These are phyloP conservation scores for Thymus quinquecostatus DNA, from an alignment of 257 asterid genomes.

Conservation along the genomic window DNA sequence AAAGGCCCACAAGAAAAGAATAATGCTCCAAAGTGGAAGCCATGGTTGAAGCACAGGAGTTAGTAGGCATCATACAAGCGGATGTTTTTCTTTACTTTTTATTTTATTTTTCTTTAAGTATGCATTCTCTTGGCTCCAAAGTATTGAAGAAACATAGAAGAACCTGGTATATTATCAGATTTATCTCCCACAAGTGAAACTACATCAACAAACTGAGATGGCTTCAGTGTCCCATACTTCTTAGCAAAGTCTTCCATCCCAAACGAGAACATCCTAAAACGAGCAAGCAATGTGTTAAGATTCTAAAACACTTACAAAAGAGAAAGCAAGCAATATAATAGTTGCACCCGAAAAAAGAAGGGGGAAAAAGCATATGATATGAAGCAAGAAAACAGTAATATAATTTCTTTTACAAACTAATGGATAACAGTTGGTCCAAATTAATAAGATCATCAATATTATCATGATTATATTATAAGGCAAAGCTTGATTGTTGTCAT, in stretches of 20 bases:
- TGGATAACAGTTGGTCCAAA: not conserved
- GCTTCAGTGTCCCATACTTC: constrained; percentile 75
- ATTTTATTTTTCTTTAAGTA: constrained; percentile 11
- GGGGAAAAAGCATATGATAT: constrained; percentile 18
- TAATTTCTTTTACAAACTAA: not conserved
- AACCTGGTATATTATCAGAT: constrained; percentile 97
- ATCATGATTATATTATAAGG: too few relatives aligned
- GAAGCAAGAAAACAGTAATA: not conserved
- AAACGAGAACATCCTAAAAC: constrained; percentile 88
- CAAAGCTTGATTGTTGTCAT: too few relatives aligned
- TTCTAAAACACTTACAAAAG: constrained; percentile 14
- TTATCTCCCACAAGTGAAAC: constrained; percentile 89
- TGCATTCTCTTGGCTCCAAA: constrained; percentile 9
- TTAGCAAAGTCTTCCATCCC: constrained; percentile 92
- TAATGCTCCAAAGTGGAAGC: constrained; percentile 23
- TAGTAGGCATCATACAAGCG: not conserved
- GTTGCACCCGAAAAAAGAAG: constrained; percentile 22
- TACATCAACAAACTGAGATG: constrained; percentile 95
- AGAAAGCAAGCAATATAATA: constrained; percentile 4
- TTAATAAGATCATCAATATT: not conserved
- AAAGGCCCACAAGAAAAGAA: constrained; percentile 2
- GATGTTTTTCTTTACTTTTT: too few relatives aligned
- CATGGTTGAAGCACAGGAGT: constrained; percentile 14
- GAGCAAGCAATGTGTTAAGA: constrained; percentile 15
- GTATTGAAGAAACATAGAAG: constrained; percentile 23